Conservation (phyloP, 2,329 filamentous ascomycete genomes). For the Claviceps monticola region DNA sequence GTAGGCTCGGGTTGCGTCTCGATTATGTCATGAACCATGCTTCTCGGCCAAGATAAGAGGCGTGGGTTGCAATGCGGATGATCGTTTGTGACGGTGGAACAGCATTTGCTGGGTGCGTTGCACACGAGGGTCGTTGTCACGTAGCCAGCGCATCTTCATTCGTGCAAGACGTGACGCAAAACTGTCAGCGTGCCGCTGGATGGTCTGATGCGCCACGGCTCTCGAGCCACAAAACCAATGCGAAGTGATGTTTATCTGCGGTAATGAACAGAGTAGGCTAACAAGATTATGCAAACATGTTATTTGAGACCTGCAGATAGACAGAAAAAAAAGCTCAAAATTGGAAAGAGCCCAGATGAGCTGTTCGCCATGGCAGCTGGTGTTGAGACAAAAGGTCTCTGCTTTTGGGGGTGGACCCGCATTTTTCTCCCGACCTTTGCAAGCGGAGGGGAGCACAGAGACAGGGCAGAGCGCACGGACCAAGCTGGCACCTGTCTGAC, state of each 20-base stretch:
- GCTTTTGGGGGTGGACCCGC: neutral
- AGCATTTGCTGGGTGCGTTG: neutral
- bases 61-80: neutral
- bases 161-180: too few relatives aligned
- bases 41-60: too few relatives aligned
- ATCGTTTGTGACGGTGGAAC: neutral
- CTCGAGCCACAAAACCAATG: too few relatives aligned
- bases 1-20: too few relatives aligned
- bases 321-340: neutral
- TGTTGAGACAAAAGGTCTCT: neutral
- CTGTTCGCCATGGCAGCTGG: neutral
- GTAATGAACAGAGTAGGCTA: too few relatives aligned
- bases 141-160: neutral
- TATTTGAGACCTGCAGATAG: neutral
- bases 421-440: slow-evolving; percentile 6
- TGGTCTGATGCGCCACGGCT: too few relatives aligned
- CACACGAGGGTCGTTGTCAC: neutral
- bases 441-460: neutral
- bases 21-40: too few relatives aligned
- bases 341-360: neutral
- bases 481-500: slow-evolving; percentile 5
- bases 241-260: too few relatives aligned
- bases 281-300: too few relatives aligned
- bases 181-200: too few relatives aligned
- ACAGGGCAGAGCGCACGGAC: slow-evolving; percentile 6